Base-by-base conservation (phyloP, 2,329 filamentous ascomycete genomes). In the Tolypocladium paradoxum region DNA sequence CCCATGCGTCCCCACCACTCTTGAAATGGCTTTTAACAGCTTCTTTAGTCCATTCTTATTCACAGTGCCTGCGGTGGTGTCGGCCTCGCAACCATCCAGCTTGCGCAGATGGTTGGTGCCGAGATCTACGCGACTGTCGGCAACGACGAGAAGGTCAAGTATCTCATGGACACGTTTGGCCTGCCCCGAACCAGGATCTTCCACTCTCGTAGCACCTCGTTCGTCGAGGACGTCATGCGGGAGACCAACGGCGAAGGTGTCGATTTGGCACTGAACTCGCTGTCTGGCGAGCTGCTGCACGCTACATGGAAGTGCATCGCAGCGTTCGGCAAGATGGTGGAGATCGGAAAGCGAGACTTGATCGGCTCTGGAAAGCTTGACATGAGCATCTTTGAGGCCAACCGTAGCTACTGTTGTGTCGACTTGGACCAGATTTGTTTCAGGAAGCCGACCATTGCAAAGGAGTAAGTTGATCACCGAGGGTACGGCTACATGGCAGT, bases 291-390 rank as follows among this genome's bases (percentile, higher is more conserved):
- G 24, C 40, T 45, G 8, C 40, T 45, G 24, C 40, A 45, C 8
- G 40, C 40, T 4, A 45, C 40, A 4, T 45, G 40, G 40, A 29
- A 29, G 40, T 45, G 40, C n/a, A 29, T 45, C 8, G 40, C 40
- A 45, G 20, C 22, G 18, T 43, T 51, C 18, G 18, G 31, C 14
- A 45, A 45, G 8, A 45, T 22, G 34, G 47, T 49, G 1, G 33
- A 38, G 20, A 71, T 49, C 3, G 58, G 62, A 16, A 72, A 61
- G 0, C 40, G 40, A 45, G 40, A 45, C 4, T n/a, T 45, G 24
- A 29, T 45, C 16, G 40, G 40, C 24, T 29, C 24, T 2, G 40
- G 40, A 29, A 45, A 45, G 24, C 24, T 45, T 1, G 7, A 45
- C 8, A n/a, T 45, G 40, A 45, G 40, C 40, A 12, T 29, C 6